Base-by-base conservation (phyloP, 2,329 filamentous ascomycete species). In the Arthroderma sp. region DNA sequence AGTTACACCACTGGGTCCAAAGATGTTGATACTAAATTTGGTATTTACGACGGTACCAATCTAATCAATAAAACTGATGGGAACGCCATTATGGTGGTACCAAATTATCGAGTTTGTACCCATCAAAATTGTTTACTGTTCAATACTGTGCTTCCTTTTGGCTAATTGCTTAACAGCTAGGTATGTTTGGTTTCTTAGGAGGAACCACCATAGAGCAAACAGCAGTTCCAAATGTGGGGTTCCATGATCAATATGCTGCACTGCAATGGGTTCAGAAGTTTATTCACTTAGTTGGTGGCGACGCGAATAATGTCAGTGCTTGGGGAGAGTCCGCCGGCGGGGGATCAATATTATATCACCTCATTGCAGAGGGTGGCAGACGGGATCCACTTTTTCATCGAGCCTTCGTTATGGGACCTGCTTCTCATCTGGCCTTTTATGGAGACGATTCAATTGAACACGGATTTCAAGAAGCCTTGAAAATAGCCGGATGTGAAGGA, bases 261-360 rank as follows among this genome's bases (percentile, higher is more conserved):
- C 60, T 74, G 15, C 55, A 73, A 51, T 75, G 72, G 72, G 67
- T 72, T 1, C 62, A 68, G 39, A 58, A 68, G 38, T 63, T 73
- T 50, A 69, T 73, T 37, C 45, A 53, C 6, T 56, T 67, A 0
- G 56, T 75, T 4, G 68, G 69, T 6, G 73, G 72, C n/a, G 68
- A 74, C 47, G 60, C 64, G 4, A 34, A 34, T 15, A 51, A 58
- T 3, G 69, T 75, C 4, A 73, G 67, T 1, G 69, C 69, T 4
- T 68, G 68, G 61, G 73, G 71, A 2, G 67, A 73, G 50, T 72
- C 67, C 6, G 71, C 72, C 0, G 72, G 73, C 1, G 73, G 68
- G 1, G 66, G 67, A 1, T 72, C 68, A 3, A 68, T 75, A 42
- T 51, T 73, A 40, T 69, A 74, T 44, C 71, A 74, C 42, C 56